Evolutionary conservation across 2,329 filamentous ascomycete species (phyloP), one percentile per base, ranked within the genome.

Genomic region (Fonsecaea pedrosoi): DNA sequence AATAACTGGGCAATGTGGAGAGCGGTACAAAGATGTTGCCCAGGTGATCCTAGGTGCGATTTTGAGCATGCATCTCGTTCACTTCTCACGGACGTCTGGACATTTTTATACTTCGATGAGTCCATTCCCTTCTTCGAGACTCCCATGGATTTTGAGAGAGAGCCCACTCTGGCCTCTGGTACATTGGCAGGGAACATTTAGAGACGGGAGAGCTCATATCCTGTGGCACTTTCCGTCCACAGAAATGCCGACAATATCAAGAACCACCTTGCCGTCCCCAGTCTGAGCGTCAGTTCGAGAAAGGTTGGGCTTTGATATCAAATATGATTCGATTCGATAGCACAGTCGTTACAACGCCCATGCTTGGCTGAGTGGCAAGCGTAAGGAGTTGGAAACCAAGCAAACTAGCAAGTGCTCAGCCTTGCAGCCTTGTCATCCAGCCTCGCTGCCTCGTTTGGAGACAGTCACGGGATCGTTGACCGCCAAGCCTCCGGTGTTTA

Each of bases 401-500:
- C 21, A 21, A 21, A 1, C 21, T 21, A 9, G 8, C 3, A 10
- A 13, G 12, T 38, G 12, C 35, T 25, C 35, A 38, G 21, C 45
- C 8, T 9, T 50, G 18, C 1, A 25, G 45, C 18, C 15, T 8
- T 45, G 6, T 7, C 2, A 45, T n/a, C n/a, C 18, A 18, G 40
- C 40, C 15, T 50, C 18, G 45, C 25, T 8, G 40, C 40, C 15
- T 50, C 18, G 45, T 30, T 8, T 4, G 18, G 10, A 5, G 10
- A 13, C 1, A 25, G 45, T 50, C 45, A 50, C 45, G 45, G 45
- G 45, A 25, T 10, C 21, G 1, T 10, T 6, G 10, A 2, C 25
- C 13, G 45, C 45, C 45, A 50, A 50, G 45, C 8, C 15, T 30
- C 45, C 45, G 45, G 30, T 50, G 10, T 50, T 50, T 50, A 50